These are phyloP conservation scores for Simplicillium sp. DNA, from an alignment of 2,329 filamentous ascomycete species.

Conservation along the genomic window DNA sequence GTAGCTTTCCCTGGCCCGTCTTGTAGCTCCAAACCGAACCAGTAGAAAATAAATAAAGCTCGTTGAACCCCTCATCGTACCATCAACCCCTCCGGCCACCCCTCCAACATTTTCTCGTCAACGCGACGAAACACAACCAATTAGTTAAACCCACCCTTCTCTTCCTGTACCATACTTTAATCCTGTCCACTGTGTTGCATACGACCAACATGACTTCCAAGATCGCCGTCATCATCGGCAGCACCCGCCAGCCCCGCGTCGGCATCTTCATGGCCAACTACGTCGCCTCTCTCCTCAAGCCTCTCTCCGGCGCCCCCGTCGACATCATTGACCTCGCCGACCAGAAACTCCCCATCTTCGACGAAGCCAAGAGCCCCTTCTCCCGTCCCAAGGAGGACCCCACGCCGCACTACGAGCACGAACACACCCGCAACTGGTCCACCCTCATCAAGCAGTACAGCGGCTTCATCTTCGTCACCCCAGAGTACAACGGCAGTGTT, in stretches of 20 bases:
- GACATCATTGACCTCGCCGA: slow-evolving; percentile 21
- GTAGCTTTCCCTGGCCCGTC: too few relatives aligned
- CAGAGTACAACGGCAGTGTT: slow-evolving; percentile 44
- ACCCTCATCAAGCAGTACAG: slow-evolving; percentile 28
- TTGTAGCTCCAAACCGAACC: too few relatives aligned
- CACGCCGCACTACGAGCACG: slow-evolving; percentile 20
- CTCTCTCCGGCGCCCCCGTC: slow-evolving; percentile 13
- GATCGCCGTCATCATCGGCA: slow-evolving; percentile 25
- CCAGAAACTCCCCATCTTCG: slow-evolving; percentile 30
- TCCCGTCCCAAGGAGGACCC: slow-evolving; percentile 20
- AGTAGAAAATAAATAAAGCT: too few relatives aligned
- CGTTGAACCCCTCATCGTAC: too few relatives aligned
- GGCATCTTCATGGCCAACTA: slow-evolving; percentile 20
- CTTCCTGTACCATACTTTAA: too few relatives aligned
- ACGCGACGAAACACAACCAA: too few relatives aligned
- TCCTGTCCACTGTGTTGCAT: too few relatives aligned
- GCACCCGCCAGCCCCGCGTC: slow-evolving; percentile 20
- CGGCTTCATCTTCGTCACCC: slow-evolving; percentile 32
- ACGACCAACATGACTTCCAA: slow-evolving; percentile 4
- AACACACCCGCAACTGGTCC: slow-evolving; percentile 29
- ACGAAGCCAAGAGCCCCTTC: slow-evolving; percentile 25
- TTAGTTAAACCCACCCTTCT: too few relatives aligned
- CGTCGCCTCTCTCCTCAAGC: slow-evolving; percentile 18
- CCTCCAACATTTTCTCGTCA: too few relatives aligned
- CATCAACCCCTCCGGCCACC: too few relatives aligned